phyloP scores from a whole-genome alignment of 1,139 yeast species.

The Kurtzmaniella quercitrusa region DNA sequence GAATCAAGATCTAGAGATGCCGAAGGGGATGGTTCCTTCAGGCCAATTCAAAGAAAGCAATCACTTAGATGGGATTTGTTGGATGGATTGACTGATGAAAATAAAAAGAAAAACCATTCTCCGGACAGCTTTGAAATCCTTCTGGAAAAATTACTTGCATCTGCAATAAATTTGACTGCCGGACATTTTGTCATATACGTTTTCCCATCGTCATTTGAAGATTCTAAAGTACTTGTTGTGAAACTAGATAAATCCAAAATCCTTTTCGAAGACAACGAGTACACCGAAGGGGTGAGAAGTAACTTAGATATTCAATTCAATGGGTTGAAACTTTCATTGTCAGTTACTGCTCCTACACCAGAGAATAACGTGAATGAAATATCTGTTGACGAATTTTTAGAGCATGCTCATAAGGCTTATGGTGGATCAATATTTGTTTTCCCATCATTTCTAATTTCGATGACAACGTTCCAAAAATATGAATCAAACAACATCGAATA shows the following conservation, averaged over 20 bases:
- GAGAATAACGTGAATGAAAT: conserved; percentile 41
- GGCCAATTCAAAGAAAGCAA: neutral
- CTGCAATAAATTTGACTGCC: conserved; percentile 59
- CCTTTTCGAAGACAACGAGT: conserved; percentile 54
- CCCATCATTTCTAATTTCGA: conserved; percentile 69
- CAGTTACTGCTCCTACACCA: conserved; percentile 45
- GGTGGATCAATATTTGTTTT: conserved; percentile 81
- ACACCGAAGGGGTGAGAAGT: conserved; percentile 45
- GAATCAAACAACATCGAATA: conserved; percentile 56
- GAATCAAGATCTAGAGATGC: conserved; percentile 37
- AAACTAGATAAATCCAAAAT: conserved; percentile 59
- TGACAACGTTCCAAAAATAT: conserved; percentile 67
- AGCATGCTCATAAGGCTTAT: conserved; percentile 52
- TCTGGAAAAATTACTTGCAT: conserved; percentile 38
- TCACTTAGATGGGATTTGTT: conserved; percentile 9
- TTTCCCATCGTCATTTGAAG: conserved; percentile 74
- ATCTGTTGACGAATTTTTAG: conserved; percentile 52
- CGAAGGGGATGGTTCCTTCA: neutral
- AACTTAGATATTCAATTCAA: conserved; percentile 50
- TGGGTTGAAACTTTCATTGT: conserved; percentile 62
- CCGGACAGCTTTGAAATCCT: conserved; percentile 29
- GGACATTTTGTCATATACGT: conserved; percentile 57
- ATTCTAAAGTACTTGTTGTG: conserved; percentile 66
- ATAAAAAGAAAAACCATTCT: conserved; percentile 11
- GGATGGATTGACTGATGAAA: conserved; percentile 6